Conservation (phyloP, 2,329 filamentous ascomycete species). For the Arthrobotrys conoides region DNA sequence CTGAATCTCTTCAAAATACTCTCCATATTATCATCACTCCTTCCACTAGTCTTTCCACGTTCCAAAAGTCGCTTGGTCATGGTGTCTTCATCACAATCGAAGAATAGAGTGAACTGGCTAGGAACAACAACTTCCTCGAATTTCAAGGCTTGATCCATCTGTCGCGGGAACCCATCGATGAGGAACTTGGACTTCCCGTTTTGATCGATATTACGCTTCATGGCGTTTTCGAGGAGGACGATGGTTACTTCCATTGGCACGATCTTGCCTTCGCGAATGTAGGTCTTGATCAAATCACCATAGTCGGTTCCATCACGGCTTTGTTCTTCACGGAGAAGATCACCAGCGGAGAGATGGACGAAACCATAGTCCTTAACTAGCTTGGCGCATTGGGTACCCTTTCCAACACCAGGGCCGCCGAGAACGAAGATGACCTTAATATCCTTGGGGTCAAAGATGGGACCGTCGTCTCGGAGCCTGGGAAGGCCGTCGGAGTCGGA, state of each 20-base stretch:
- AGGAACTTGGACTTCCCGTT: slow-evolving; percentile 78
- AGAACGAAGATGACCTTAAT: slow-evolving; percentile 98
- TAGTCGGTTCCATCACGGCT: slow-evolving; percentile 87
- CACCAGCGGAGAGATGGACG: slow-evolving; percentile 91
- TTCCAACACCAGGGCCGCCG: slow-evolving; percentile 93
- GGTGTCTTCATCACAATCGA: slow-evolving; percentile 89
- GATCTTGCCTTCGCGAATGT: slow-evolving; percentile 94
- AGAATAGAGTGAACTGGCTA: slow-evolving; percentile 89
- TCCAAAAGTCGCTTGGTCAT: slow-evolving; percentile 88
- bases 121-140: slow-evolving; percentile 92
- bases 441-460: slow-evolving; percentile 79
- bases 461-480: slow-evolving; percentile 61
- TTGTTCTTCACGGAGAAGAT: slow-evolving; percentile 94
- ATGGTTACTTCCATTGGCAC: slow-evolving; percentile 98
- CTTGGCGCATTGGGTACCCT: slow-evolving; percentile 93
- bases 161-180: slow-evolving; percentile 86
- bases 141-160: slow-evolving; percentile 95
- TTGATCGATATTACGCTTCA: slow-evolving; percentile 76
- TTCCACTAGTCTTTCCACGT: slow-evolving; percentile 91
- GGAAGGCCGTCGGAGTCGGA: slow-evolving; percentile 66
- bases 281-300: slow-evolving; percentile 89
- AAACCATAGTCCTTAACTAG: slow-evolving; percentile 91
- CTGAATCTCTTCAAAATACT: slow-evolving; percentile 96
- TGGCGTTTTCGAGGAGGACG: slow-evolving; percentile 91
- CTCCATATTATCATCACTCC: slow-evolving; percentile 93